Conservation (phyloP, 164 flowering plant species). For the Aristolochia contorta region DNA sequence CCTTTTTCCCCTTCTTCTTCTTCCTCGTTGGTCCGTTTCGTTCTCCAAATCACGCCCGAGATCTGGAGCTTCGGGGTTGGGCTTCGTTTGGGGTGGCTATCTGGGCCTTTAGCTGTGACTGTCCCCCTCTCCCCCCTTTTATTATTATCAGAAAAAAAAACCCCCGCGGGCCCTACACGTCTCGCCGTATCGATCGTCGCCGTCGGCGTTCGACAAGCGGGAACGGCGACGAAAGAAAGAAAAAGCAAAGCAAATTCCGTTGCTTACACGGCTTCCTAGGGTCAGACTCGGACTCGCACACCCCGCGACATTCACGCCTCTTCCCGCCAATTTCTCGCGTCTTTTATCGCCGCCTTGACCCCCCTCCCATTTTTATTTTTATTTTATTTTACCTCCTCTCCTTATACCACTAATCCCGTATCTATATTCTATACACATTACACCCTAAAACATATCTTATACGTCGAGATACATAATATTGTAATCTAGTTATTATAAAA, state of each 20-base stretch:
- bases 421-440: no score
- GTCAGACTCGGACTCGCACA: no score
- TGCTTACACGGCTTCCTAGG: background rate
- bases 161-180: conserved; percentile 3
- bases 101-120: conserved; percentile 11
- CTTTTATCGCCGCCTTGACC: no score
- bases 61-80: conserved; percentile 14
- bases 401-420: no score
- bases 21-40: conserved; percentile 5
- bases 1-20: background rate
- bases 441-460: no score
- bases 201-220: background rate
- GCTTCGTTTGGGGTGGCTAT: conserved; percentile 9
- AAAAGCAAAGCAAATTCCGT: conserved; percentile 2
- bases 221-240: background rate
- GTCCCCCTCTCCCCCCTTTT: conserved; percentile 1
- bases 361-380: no score
- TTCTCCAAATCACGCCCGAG: conserved; percentile 28
- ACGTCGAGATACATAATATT: no score
- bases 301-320: no score
- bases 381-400: no score
- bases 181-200: no score
- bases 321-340: no score
- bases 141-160: background rate
- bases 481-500: no score